Evolutionary conservation across 2,329 filamentous ascomycete species (phyloP).

Genomic region (Blastomyces parvus): DNA sequence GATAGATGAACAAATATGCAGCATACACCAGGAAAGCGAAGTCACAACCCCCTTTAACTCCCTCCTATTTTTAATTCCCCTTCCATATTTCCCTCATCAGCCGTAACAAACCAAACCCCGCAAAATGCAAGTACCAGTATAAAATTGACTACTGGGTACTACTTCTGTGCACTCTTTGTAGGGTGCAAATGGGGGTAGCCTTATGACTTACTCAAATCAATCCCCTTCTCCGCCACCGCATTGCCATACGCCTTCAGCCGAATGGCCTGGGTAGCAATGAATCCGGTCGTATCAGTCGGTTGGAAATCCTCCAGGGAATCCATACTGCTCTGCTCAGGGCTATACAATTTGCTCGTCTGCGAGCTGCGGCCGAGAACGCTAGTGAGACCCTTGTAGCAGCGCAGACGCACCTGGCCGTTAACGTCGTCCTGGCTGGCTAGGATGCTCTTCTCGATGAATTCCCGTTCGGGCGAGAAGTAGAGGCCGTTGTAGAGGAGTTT

Average conservation of each 20-base stretch:
- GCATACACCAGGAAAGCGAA: too few relatives aligned
- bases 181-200: not conserved
- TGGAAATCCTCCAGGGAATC: slow-evolving; percentile 56
- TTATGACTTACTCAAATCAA: slow-evolving; percentile 15
- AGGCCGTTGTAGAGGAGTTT: slow-evolving; percentile 51
- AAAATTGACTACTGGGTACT: not conserved
- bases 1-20: too few relatives aligned
- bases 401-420: slow-evolving; percentile 49
- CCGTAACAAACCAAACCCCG: not conserved
- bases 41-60: too few relatives aligned
- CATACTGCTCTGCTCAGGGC: slow-evolving; percentile 53
- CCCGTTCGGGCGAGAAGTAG: slow-evolving; percentile 55
- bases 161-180: too few relatives aligned
- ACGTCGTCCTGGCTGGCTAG: slow-evolving; percentile 49
- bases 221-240: slow-evolving; percentile 13
- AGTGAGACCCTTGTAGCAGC: slow-evolving; percentile 52
- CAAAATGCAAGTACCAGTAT: not conserved
- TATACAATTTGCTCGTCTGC: slow-evolving; percentile 54
- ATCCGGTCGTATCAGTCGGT: slow-evolving; percentile 53
- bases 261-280: slow-evolving; percentile 35
- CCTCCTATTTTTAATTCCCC: too few relatives aligned
- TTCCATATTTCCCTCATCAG: not conserved
- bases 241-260: slow-evolving; percentile 18
- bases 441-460: slow-evolving; percentile 56
- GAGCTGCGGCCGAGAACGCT: slow-evolving; percentile 16